Base-by-base conservation (phyloP, 2,329 filamentous ascomycete genomes). In the Nigrospora oryzae region DNA sequence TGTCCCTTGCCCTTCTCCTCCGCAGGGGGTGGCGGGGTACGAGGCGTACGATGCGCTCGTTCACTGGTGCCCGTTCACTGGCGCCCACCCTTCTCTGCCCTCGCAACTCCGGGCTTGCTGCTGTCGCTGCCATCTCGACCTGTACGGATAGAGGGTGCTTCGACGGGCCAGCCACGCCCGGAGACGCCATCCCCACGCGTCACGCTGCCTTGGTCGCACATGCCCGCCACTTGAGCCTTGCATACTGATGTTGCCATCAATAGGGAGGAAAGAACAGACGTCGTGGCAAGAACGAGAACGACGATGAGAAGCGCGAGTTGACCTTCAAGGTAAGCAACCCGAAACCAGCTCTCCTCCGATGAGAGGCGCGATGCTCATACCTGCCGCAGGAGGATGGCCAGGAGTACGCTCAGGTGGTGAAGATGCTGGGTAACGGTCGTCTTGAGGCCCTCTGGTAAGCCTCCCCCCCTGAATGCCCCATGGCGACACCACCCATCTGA, bases 261-360 rank as follows among this genome's bases (percentile, higher is more conserved):
- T 60, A 93, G 89, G 91, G 91, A 70, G 91, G 91, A 75, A 97
- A 97, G 81, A 97, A 97, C 75, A 79, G 91, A 71, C 86, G 91
- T 81, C 83, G 93, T 74, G 91, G 91, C 73, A 97, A 96, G 85
- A 95, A 95, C 80, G 89, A 95, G 75, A 94, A 93, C 73, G 93
- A 97, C 77, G 95, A 96, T 66, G 90, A 96, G 75, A 96, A 96
- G 79, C 90, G 91, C 69, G 91, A 97, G 70, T 79, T 97, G 62
- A 91, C 89, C 63, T 97, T 97, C 83, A 96, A 96, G 74, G 93
- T 28, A 28, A 28, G 23, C 23, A 6, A 10, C 7, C 7, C 23
- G 23, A 7, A 28, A 28, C 2, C 23, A 7, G 8, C 23, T 7
- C 23, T 7, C 23, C 8, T n/a, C n/a, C 4, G 34, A 7, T 5